Evolutionary conservation across 75 land plant species (phyloP), one percentile per base, ranked within the genome.

Genomic region (Cunninghamia lanceolata): DNA sequence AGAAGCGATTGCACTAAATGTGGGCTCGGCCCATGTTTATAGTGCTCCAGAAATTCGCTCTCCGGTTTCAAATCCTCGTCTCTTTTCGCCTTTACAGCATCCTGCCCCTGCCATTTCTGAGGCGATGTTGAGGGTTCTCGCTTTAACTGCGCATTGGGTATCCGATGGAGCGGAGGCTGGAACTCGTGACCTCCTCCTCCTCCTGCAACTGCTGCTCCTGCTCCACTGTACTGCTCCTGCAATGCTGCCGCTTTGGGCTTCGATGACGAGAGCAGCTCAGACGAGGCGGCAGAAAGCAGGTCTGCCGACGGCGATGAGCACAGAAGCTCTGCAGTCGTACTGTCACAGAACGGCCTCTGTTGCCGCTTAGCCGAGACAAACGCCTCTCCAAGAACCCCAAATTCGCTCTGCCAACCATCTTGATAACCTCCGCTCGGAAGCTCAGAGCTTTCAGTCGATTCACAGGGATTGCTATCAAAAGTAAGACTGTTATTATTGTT

Each of bases 391-490:
- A 88, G 45, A 38, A 85, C 14, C 34, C 56, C 32, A 63, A 36
- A 28, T 54, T n/a, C 54, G 77, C 35, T 79, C 17, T 84, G 93
- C 91, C 93, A 92, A 63, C 91, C 83, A 80, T 43, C 82, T 43
- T 43, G 43, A 53, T 90, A 89, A 15, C 87, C 90, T 47, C 82
- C 84, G 10, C 88, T 68, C 2, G 89, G 87, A 4, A 89, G 89
- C 83, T 90, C 88, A 14, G 94, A 91, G 83, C 94, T 92, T 77
- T 93, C 92, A n/a, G 91, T 88, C 46, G 92, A 90, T 43, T 93
- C 95, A 13, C 91, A 89, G 2, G 91, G 89, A 39, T 83, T 86
- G 84, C 84, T 83, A 28, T 56, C 70, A 21, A 50, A 50, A 36
- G 78, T 30, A 9, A 36, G 32, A n/a, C 79, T 34, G 74, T n/a